Base-by-base conservation (phyloP, 108 stramenopile genomes). In the Skeletonema grethae region DNA sequence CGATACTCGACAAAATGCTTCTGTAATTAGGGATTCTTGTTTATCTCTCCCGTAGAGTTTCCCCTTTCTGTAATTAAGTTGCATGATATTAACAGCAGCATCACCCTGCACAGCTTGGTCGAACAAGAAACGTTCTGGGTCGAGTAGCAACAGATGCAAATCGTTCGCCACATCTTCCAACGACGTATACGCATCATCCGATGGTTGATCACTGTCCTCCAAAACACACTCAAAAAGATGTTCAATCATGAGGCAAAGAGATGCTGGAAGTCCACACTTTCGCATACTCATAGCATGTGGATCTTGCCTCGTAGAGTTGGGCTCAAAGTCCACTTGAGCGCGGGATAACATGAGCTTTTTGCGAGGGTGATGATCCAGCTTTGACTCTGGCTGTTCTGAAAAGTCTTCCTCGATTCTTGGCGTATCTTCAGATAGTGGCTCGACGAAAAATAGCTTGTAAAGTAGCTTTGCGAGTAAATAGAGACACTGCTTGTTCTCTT, bases 1-100 rank as follows among this genome's bases (percentile, higher is more conserved):
- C 2, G 69, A 31, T 13, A 70, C 69, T 28, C 69, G 50, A 38
- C 68, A 70, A 11, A 77, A 77, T 32, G 76, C 38, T 9, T 77
- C 69, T 1, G 63, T 58, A 7, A 77, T 31, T 11, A 64, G 56
- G 43, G 63, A n/a, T 16, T 38, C 34, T 18, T 77, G 69, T 7
- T 38, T 45, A 43, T 46, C 58, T 7, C 76, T 34, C 13, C 76
- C 76, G 38, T 77, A 77, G 0, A 77, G 25, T n/a, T 65, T 61
- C 36, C 31, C 60, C 32, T 61, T 35, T 1, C 31, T 18, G 18
- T 39, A 39, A 7, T 11, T 9, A 35, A 61, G 60, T 39, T 35
- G 38, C 28, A 58, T 61, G 25, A 28, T 1, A 28, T 1, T 28
- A 28, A 28, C 25, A 28, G 25, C 25, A 28, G 12, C 18, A n/a